phyloP scores from a whole-genome alignment of 2,329 filamentous ascomycete genomes.

The Albophoma yamanashiensis region DNA sequence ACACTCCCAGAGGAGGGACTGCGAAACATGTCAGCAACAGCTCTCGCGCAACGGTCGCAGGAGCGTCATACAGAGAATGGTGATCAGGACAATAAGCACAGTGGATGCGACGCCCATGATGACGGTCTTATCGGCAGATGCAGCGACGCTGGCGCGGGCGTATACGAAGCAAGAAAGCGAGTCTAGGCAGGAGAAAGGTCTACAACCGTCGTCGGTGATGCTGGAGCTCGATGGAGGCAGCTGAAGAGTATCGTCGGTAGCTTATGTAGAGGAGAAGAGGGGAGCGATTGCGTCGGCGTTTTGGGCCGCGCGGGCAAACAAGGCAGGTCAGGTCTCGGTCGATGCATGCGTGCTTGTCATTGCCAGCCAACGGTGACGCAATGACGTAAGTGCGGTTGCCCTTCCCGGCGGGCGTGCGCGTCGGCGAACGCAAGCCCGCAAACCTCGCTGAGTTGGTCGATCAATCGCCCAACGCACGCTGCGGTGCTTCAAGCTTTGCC shows the following conservation, averaged over 20 bases:
- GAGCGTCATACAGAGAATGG: slow-evolving; percentile 35
- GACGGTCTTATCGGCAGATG: slow-evolving; percentile 6
- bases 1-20: slow-evolving; percentile 60
- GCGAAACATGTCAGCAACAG: slow-evolving; percentile 10
- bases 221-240: background rate
- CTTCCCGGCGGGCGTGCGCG: background rate
- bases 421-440: background rate
- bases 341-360: background rate
- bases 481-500: background rate
- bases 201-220: background rate
- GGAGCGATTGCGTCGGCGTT: slow-evolving; percentile 4
- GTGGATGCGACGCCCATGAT: slow-evolving; percentile 39
- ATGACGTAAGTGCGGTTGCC: background rate
- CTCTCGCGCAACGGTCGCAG: background rate
- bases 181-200: background rate
- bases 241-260: background rate
- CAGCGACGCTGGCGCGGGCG: background rate
- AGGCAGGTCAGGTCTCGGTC: background rate
- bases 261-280: background rate
- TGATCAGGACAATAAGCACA: slow-evolving; percentile 39
- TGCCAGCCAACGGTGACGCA: background rate
- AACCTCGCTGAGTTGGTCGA: background rate
- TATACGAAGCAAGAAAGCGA: background rate
- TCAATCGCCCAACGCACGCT: background rate
- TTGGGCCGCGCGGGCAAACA: background rate